These are phyloP conservation scores for Colletotrichum sp. DNA, from an alignment of 2,329 filamentous ascomycete genomes.

Conservation along the genomic window DNA sequence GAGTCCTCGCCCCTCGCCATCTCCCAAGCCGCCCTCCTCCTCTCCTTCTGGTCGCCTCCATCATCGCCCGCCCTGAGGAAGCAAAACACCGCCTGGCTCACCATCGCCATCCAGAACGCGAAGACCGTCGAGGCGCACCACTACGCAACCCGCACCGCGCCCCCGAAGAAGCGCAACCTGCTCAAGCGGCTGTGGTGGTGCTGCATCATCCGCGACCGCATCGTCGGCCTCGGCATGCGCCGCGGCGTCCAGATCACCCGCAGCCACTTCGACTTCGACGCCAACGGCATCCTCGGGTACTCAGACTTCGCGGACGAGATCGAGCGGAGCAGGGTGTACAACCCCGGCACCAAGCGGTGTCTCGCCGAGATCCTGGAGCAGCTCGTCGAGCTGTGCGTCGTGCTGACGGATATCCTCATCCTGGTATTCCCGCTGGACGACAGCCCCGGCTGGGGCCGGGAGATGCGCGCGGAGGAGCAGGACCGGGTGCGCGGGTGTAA, in stretches of 20 bases:
- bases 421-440: conserved; percentile 50
- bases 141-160: conserved; percentile 37
- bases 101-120: conserved; percentile 54
- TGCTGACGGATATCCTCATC: conserved; percentile 51
- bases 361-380: conserved; percentile 51
- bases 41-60: conserved; percentile 46
- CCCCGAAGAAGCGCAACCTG: conserved; percentile 41
- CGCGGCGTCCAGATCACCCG: conserved; percentile 55
- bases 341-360: conserved; percentile 46
- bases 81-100: conserved; percentile 54
- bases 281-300: conserved; percentile 39
- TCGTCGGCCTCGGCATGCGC: conserved; percentile 54
- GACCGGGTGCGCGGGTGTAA: conserved; percentile 40
- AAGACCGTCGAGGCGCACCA: conserved; percentile 49
- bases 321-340: conserved; percentile 48
- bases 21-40: conserved; percentile 46
- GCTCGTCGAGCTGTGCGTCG: conserved; percentile 48
- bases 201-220: conserved; percentile 56
- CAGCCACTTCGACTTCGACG: conserved; percentile 48
- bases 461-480: conserved; percentile 34
- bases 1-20: conserved; percentile 45
- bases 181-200: conserved; percentile 62
- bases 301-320: conserved; percentile 53
- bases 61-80: conserved; percentile 33
- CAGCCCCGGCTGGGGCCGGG: conserved; percentile 41